Percentiles rank a stretch among this genome's conserved stretches.
These are phyloP conservation scores for Boletus eberwhitei DNA, from an alignment of 768 basidiomycete genomes.

Conservation along the genomic window DNA sequence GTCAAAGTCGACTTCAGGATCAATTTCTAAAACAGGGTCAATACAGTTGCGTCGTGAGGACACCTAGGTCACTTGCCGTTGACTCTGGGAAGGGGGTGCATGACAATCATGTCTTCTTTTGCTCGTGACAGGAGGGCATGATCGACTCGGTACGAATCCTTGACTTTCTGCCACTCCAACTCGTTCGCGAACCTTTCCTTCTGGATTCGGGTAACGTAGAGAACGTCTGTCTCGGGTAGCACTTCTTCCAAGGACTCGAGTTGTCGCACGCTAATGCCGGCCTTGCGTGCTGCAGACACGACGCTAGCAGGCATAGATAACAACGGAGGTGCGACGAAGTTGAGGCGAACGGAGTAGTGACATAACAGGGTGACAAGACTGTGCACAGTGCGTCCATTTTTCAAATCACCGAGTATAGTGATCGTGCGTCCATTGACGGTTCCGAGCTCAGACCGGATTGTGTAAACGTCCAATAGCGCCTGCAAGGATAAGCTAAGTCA, in stretches of 20 bases:
- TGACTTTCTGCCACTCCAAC: constrained; percentile 85
- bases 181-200: constrained; percentile 87
- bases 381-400: constrained; percentile 97
- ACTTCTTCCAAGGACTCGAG: constrained; percentile 92
- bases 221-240: constrained; percentile 87
- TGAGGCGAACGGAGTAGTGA: constrained; percentile 89
- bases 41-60: background rate
- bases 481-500: constrained; percentile 27
- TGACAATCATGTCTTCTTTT: constrained; percentile 97
- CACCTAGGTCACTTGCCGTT: constrained; percentile 54
- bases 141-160: constrained; percentile 89
- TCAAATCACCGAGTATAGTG: constrained; percentile 90
- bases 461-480: constrained; percentile 87
- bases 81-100: constrained; percentile 97
- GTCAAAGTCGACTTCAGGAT: constrained; percentile 97
- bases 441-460: constrained; percentile 95
- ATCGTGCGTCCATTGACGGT: constrained; percentile 96
- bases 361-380: constrained; percentile 89
- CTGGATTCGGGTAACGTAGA: constrained; percentile 95
- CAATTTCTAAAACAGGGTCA: constrained; percentile 71
- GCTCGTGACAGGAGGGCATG: constrained; percentile 91
- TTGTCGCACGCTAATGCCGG: constrained; percentile 73
- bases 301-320: constrained; percentile 89
- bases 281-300: constrained; percentile 77
- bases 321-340: constrained; percentile 88